A percentile compares a stretch with the other conserved stretches of the same genome.
phyloP scores from a whole-genome alignment of 495 filamentous ascomycete genomes.

The Lichenothelia convexa region DNA sequence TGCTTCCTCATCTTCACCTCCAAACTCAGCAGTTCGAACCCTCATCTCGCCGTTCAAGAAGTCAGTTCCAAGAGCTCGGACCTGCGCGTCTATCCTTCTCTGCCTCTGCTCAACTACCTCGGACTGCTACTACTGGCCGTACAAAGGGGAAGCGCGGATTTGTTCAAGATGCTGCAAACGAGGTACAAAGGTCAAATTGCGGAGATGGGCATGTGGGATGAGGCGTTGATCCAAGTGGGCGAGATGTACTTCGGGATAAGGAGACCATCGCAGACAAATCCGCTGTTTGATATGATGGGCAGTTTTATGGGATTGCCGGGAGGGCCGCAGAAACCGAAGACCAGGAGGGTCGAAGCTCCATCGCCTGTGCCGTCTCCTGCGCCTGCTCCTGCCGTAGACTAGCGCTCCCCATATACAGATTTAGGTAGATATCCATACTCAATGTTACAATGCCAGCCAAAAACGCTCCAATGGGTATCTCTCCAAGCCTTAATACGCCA shows the following conservation, averaged over 20 bases:
- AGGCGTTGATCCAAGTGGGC: constrained; percentile 66
- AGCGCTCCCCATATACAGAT: no score
- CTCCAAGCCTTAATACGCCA: no score
- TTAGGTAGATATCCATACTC: no score
- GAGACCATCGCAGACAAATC: constrained; percentile 71
- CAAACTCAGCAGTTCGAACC: constrained; percentile 48
- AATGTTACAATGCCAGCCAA: no score
- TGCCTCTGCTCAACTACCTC: constrained; percentile 88
- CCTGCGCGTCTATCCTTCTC: constrained; percentile 61
- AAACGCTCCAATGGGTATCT: no score
- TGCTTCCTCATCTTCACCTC: constrained; percentile 64
- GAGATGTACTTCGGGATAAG: constrained; percentile 98
- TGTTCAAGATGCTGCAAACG: constrained; percentile 64
- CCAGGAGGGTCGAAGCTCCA: constrained; percentile 28
- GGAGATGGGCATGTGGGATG: constrained; percentile 61
- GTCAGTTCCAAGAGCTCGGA: constrained; percentile 61
- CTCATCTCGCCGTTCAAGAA: constrained; percentile 54
- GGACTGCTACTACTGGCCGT: constrained; percentile 65
- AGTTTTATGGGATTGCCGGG: constrained; percentile 51
- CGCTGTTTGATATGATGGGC: constrained; percentile 94
- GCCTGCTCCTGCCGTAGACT: constrained; percentile 37
- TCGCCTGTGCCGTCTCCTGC: constrained; percentile 7
- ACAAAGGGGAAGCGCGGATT: constrained; percentile 57
- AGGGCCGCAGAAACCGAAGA: constrained; percentile 25
- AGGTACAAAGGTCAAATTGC: constrained; percentile 65